Evolutionary conservation across 108 stramenopile genomes (phyloP), one percentile per base, ranked within the genome.

Genomic region (Parietichytrium sp.): DNA sequence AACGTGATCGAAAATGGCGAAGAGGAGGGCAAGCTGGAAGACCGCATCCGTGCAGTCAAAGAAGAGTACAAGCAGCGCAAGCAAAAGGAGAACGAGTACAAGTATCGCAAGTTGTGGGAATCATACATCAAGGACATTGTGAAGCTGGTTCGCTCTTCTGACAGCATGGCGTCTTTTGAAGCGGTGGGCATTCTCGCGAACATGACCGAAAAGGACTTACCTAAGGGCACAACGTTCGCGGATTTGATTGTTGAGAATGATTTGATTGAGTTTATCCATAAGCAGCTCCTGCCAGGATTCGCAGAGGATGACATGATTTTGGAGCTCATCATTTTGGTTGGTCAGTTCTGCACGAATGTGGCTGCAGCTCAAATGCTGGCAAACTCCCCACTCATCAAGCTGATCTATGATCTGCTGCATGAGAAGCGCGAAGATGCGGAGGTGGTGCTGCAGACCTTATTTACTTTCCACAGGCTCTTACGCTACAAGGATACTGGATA

Each of bases 231-330:
- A 18, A 80, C 53, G 12, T 90, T 88, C 87, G 77, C 42, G 3
- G 55, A 88, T 49, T 47, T 90, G 3, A 36, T 91, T 23, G 47
- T 79, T 2, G 88, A 91, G 48, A 84, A 81, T 80, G 31, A 81
- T 45, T 31, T 92, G 52, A 33, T 51, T 0, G 55, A 51, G 3
- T 82, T 91, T 54, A n/a, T 92, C n/a, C 29, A 85, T n/a, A 87
- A 86, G 83, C 78, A 87, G 3, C 83, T 91, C 29, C 55, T 88
- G 4, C 90, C 91, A 4, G 91, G 91, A 29, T 86, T 89, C 87
- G 53, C 89, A 7, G 84, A 91, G 52, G 80, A 87, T 33, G 91
- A 92, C 55, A 54, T 92, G 4, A 49, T 89, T 2, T 53, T 92
- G 10, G 91, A 91, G 82, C 47, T 25, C 0, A 13, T 79, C 3